These are phyloP conservation scores for Populus deltoides DNA, from an alignment of 345 rosid species.

Conservation along the genomic window DNA sequence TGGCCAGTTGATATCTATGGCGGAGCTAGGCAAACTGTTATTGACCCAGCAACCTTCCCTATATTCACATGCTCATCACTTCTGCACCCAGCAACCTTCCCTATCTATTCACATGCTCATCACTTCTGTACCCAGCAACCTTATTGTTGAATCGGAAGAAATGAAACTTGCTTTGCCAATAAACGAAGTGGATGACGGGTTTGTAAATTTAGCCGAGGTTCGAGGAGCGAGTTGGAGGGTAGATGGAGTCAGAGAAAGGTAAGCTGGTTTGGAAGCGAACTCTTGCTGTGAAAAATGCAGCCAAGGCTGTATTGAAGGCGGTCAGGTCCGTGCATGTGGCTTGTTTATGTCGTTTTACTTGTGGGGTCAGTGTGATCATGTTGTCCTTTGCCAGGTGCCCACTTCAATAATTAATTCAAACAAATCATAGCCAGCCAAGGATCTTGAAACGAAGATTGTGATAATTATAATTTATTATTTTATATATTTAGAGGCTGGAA, in stretches of 20 bases:
- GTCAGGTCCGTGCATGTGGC: neutral
- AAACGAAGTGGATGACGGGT: slow-evolving; percentile 37
- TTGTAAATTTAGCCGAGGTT: slow-evolving; percentile 27
- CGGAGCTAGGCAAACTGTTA: slow-evolving; percentile 59
- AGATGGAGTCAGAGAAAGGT: slow-evolving; percentile 31
- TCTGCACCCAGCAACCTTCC: slow-evolving; percentile 32
- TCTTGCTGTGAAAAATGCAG: slow-evolving; percentile 10
- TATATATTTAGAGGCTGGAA: too few relatives aligned
- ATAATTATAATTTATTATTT: too few relatives aligned
- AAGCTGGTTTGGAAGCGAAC: slow-evolving; percentile 15
- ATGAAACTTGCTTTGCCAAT: slow-evolving; percentile 47
- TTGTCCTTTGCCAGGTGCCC: too few relatives aligned
- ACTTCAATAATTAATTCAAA: too few relatives aligned
- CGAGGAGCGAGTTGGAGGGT: slow-evolving; percentile 33
- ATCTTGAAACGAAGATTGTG: too few relatives aligned
- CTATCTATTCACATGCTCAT: slow-evolving; percentile 50
- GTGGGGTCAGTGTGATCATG: too few relatives aligned
- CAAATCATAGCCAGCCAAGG: too few relatives aligned
- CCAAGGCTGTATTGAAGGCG: slow-evolving; percentile 8
- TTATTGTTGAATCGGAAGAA: slow-evolving; percentile 25
- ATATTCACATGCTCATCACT: slow-evolving; percentile 44
- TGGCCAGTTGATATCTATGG: slow-evolving; percentile 68
- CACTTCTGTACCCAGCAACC: slow-evolving; percentile 36
- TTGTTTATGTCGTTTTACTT: too few relatives aligned
- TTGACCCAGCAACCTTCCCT: slow-evolving; percentile 48